phyloP scores from a whole-genome alignment of 345 rosid species.

The Gossypium rotundifolium region DNA sequence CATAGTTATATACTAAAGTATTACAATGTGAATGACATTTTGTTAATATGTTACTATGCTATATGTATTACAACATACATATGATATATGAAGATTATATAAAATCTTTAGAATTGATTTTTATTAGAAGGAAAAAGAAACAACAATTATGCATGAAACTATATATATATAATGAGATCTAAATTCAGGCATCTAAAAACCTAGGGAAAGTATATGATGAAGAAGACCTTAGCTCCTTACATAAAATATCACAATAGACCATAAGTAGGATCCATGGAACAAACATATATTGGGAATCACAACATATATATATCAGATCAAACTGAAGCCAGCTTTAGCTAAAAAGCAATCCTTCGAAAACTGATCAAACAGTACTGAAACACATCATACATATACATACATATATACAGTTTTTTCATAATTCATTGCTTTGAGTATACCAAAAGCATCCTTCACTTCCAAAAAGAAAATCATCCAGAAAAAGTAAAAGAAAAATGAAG shows the following conservation, averaged over 20 bases:
- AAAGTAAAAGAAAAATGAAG: slow-evolving; percentile 8
- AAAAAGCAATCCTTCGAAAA: slow-evolving; percentile 2
- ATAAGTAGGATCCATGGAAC: neutral
- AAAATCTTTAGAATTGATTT: neutral
- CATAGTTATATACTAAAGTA: neutral
- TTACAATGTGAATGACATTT: neutral
- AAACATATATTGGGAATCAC: neutral
- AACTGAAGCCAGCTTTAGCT: slow-evolving; percentile 7
- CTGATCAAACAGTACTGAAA: slow-evolving; percentile 7
- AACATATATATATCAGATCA: neutral
- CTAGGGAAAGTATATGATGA: neutral
- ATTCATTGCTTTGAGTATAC: slow-evolving; percentile 23
- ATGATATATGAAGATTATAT: neutral
- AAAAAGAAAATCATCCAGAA: neutral
- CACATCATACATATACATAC: neutral
- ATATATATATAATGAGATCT: neutral
- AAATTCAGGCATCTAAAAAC: neutral
- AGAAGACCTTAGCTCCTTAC: neutral
- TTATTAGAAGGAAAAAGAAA: neutral
- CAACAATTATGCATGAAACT: neutral
- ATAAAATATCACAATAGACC: neutral
- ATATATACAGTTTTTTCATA: neutral
- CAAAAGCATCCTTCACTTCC: slow-evolving; percentile 22
- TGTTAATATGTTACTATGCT: neutral
- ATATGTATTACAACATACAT: neutral